Evolutionary conservation across 2,329 filamentous ascomycete genomes (phyloP), one percentile per base, ranked within the genome.

Genomic region (Colletotrichum gloeosporioides): DNA sequence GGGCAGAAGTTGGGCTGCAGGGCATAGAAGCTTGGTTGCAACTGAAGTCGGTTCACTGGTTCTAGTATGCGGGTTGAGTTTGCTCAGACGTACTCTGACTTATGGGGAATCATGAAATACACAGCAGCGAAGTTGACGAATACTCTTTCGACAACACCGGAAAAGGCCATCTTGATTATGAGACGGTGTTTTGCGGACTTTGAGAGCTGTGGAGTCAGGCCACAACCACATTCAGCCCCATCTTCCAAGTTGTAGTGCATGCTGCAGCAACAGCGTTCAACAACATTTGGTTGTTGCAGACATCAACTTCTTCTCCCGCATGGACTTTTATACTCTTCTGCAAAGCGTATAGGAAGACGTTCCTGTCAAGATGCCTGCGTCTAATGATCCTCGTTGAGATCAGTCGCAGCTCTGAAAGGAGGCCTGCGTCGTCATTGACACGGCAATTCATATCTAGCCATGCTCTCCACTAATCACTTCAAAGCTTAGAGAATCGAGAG

Each of bases 41-140:
- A 49, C 9, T n/a, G 18, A n/a, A 49, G 39, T n/a, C 5, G 6
- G 18, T 49, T n/a, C 18, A n/a, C 0, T 9, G 4, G 18, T n/a
- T n/a, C 18, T 0, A n/a, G 18, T 12, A 0, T 0, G 39, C 16
- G 0, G 18, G 5, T 5, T 49, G 18, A 12, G 18, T 10, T 0
- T n/a, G 9, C 0, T 9, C 39, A 0, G 18, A n/a, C 39, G 39
- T 49, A 10, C 18, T 49, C 0, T n/a, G 5, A 49, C 0, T 8
- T 8, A 2, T 1, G 5, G 2, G 2, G 0, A n/a, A 49, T n/a
- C 39, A n/a, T 0, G 1, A 9, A 49, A n/a, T 49, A 49, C 18
- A 0, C 1, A 49, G 44, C 10, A 49, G 44, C 10, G 44, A 49
- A 22, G n/a, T 1, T 49, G 2, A 0, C 10, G 1, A 49, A 49